Base-by-base conservation (phyloP, 257 asterid species). In the Thymus quinquecostatus region DNA sequence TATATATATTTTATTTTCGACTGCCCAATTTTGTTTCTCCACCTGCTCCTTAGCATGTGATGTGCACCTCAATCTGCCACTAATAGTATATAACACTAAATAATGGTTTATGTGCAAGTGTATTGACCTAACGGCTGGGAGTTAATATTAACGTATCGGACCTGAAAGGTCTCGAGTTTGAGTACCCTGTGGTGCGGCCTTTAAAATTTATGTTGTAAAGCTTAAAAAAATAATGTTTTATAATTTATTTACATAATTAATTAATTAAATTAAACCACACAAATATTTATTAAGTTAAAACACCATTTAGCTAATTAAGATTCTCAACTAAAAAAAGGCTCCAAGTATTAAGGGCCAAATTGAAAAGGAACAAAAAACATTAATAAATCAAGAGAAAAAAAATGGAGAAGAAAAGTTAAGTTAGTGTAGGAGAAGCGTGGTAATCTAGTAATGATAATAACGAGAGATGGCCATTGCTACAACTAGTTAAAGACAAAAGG, bases 401-500 rank as follows among this genome's bases (percentile, higher is more conserved):
- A 21, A 21, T 21, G 21, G 21, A 21, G 21, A 21, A 21, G 21
- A 21, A 21, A 21, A 21, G 21, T 21, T 21, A 21, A 21, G 21
- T 21, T 21, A 21, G 21, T 21, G 41, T 13, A 29, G 47, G n/a
- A 27, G 30, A 51, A 29, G 70, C 73, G 60, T 56, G 79, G 11
- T 49, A 67, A 67, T 67, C 50, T 50, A 38, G 6, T 27, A 40
- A 49, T 58, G 67, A n/a, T 54, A 53, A n/a, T 54, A 53, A 48
- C 38, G 56, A 14, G 58, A 27, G n/a, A 27, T 66, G 64, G 64
- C 29, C 36, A 3, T 49, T 40, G 38, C 45, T 45, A 49, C 50
- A 54, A 62, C 30, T 67, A 57, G 58, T 33, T 53, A 40, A 61
- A 73, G 58, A 77, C 78, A 72, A 71, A 77, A 67, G 60, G 54